Evolutionary conservation across 495 filamentous ascomycete genomes (phyloP).

Genomic region (Neurospora sp.): DNA sequence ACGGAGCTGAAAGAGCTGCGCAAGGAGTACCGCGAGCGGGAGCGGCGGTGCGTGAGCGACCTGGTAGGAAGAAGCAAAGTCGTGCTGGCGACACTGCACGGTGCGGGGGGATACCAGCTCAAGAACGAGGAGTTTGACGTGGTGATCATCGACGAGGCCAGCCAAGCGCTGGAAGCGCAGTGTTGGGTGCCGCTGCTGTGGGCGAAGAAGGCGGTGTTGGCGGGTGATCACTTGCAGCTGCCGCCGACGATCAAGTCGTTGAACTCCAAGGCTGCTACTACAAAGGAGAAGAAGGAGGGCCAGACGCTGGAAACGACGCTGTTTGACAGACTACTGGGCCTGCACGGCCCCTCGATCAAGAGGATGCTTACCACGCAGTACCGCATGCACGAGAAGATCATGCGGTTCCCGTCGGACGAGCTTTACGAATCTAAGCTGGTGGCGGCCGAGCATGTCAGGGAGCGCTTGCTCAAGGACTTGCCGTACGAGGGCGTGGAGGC

Average conservation of each 20-base stretch:
- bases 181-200: conserved; percentile 89
- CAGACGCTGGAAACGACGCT: conserved; percentile 73
- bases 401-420: conserved; percentile 83
- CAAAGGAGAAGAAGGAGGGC: conserved; percentile 19
- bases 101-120: conserved; percentile 78
- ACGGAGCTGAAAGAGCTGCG: conserved; percentile 72
- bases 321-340: conserved; percentile 74
- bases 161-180: conserved; percentile 91
- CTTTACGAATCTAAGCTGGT: conserved; percentile 75
- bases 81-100: conserved; percentile 86
- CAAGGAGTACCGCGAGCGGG: conserved; percentile 80
- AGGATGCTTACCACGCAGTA: conserved; percentile 96
- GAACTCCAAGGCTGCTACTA: conserved; percentile 39
- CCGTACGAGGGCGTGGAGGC: conserved; percentile 61
- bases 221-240: conserved; percentile 89
- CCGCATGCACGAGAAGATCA: conserved; percentile 93
- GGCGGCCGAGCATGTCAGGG: conserved; percentile 67
- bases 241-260: conserved; percentile 88
- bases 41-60: conserved; percentile 66
- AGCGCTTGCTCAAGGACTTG: conserved; percentile 63
- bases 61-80: conserved; percentile 72
- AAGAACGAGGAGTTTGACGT: conserved; percentile 79
- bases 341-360: conserved; percentile 81
- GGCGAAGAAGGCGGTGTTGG: conserved; percentile 78
- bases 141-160: conserved; percentile 90